phyloP scores from a whole-genome alignment of 2,329 filamentous ascomycete species.

The Hypoxylon sp. region DNA sequence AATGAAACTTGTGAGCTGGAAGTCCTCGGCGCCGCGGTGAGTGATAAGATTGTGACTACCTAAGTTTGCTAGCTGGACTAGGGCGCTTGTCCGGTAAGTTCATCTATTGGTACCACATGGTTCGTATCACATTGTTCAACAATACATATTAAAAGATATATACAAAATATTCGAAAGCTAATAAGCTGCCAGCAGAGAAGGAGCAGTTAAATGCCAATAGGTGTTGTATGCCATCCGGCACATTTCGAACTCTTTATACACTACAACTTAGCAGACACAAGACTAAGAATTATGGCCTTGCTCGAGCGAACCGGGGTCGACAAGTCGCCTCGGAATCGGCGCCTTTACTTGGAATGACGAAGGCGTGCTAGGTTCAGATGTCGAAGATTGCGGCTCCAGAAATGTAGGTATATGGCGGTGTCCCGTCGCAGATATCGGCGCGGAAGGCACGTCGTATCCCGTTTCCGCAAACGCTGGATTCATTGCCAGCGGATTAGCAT shows the following conservation, averaged over 20 bases:
- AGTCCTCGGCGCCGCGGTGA: neutral
- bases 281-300: conserved; percentile 2
- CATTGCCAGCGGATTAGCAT: conserved; percentile 1
- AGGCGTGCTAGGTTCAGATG: neutral
- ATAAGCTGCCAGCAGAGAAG: neutral
- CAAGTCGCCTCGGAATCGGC: conserved; percentile 26
- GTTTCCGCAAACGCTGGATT: neutral
- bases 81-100: no score
- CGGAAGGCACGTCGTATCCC: neutral
- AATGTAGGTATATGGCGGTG: conserved; percentile 5
- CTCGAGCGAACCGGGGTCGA: conserved; percentile 27
- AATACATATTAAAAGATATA: neutral
- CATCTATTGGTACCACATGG: neutral
- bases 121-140: neutral
- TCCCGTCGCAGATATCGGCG: conserved; percentile 13
- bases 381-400: neutral
- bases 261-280: neutral
- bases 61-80: no score
- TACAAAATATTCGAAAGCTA: neutral
- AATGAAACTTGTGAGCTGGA: conserved; percentile 29
- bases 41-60: conserved; percentile 1
- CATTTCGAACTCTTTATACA: neutral
- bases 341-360: conserved; percentile 27
- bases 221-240: neutral
- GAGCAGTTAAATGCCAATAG: neutral